A percentile compares a stretch with the other conserved stretches of the same genome.
Evolutionary conservation across 1,284 basidiomycete genomes (phyloP).

Genomic region (Papiliotrema flavescens): DNA sequence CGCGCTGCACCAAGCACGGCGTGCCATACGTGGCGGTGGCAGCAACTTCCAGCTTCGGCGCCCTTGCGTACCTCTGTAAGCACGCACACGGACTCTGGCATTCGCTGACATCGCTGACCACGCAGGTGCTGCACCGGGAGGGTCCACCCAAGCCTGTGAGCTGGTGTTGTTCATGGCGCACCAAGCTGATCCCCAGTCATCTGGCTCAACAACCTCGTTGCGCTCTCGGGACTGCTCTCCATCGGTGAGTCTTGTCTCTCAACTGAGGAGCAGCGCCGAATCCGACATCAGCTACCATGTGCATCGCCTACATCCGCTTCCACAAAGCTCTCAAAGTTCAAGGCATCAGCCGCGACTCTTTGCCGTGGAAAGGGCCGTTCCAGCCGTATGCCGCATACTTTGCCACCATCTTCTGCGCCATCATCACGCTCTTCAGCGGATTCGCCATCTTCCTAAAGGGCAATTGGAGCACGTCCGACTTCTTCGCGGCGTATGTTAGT

Average conservation of each 20-base stretch:
- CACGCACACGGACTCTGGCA: too few species aligned
- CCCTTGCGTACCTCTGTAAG: constrained; percentile 62
- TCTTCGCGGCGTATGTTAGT: constrained; percentile 45
- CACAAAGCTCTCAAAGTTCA: constrained; percentile 25
- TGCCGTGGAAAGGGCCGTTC: constrained; percentile 54
- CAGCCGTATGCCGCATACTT: constrained; percentile 22
- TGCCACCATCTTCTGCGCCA: constrained; percentile 25
- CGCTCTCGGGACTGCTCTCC: constrained; percentile 52
- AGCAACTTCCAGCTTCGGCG: constrained; percentile 61
- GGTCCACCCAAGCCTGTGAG: too few species aligned
- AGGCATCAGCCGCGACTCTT: constrained; percentile 32
- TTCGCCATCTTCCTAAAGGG: constrained; percentile 59
- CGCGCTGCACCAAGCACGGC: background rate
- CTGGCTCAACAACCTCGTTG: too few species aligned
- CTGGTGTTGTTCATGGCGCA: too few species aligned
- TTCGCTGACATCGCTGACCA: too few species aligned
- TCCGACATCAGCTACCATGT: too few species aligned
- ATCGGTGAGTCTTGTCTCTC: constrained; percentile 7
- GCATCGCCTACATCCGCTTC: constrained; percentile 32
- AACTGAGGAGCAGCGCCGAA: too few species aligned
- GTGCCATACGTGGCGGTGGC: constrained; percentile 55
- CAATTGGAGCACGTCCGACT: constrained; percentile 45
- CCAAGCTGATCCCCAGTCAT: too few species aligned
- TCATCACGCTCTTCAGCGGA: constrained; percentile 43
- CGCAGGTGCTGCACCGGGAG: too few species aligned